These are phyloP conservation scores for Phytophthora crassamura DNA, from an alignment of 352 stramenopile species.

Conservation along the genomic window DNA sequence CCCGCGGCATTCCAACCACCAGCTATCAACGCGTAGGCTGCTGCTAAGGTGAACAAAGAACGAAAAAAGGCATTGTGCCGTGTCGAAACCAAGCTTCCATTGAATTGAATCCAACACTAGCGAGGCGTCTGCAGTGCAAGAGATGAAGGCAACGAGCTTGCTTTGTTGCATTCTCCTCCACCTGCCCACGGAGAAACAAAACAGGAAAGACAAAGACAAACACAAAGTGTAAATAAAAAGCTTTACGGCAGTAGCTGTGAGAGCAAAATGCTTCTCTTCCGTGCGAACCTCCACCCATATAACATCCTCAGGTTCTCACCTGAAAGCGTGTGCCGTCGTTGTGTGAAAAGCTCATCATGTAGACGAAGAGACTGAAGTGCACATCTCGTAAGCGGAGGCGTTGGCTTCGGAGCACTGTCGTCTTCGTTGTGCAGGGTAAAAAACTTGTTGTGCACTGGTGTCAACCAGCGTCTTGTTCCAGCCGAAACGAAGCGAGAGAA, in stretches of 20 bases:
- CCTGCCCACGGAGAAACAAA: not conserved
- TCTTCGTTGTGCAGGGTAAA: constrained; percentile 37
- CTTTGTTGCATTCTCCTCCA: not conserved
- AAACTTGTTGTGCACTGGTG: constrained; percentile 22
- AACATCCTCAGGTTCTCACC: constrained; percentile 14
- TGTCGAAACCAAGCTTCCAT: not conserved
- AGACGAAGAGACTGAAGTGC: constrained; percentile 26
- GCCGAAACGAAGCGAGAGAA: constrained; percentile 21
- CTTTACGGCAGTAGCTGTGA: constrained; percentile 2
- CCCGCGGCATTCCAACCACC: constrained; percentile 50
- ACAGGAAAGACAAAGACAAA: constrained; percentile 2
- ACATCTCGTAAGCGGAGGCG: constrained; percentile 7
- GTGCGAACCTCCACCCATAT: not conserved
- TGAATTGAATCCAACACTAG: not conserved
- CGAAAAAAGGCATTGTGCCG: not conserved
- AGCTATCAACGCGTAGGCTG: constrained; percentile 43
- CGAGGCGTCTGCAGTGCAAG: not conserved
- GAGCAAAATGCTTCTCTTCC: not conserved
- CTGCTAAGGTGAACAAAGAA: not conserved
- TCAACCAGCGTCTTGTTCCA: constrained; percentile 19
- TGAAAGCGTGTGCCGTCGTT: constrained; percentile 14
- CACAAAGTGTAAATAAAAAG: constrained; percentile 22
- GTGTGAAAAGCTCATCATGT: constrained; percentile 24
- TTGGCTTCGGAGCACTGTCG: constrained; percentile 16
- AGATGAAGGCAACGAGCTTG: not conserved